Base-by-base conservation (phyloP, 768 basidiomycete species). In the Russula emetica region DNA sequence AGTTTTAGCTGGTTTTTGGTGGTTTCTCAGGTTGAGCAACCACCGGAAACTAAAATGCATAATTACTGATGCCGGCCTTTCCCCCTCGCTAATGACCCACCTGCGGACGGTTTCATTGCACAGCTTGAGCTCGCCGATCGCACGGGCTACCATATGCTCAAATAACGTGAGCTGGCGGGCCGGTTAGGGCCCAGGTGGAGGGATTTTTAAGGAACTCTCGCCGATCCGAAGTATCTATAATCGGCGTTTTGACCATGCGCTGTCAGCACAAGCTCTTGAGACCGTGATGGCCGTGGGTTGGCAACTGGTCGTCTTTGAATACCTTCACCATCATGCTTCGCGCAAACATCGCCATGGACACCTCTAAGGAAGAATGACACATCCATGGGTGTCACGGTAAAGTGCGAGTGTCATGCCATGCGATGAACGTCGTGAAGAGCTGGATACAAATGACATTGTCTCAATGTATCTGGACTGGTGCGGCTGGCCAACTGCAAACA, bases 191-290 rank as follows among this genome's bases (percentile, higher is more conserved):
- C 14, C 14, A 63, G 34, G 8, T 63, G 38, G 62, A 66, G 26
- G 58, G 14, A 49, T n/a, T 63, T 58, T 47, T 49, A 60, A 38
- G 66, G 52, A 18, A 13, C 49, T 5, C 58, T 63, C 45, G 53
- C 59, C 47, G 32, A 60, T 42, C 45, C 38, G 63, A 63, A 56
- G 53, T 32, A 28, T 53, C 73, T 32, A 73, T 67, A 38, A 52
- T 67, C 60, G 50, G 58, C 66, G 67, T 69, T 45, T 60, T 66
- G 51, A 18, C 58, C 10, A 63, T 55, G 51, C 60, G 44, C 68
- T 71, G 70, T 69, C 36, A 71, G 13, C 53, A 56, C 26, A 32
- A 24, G 36, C 24, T 54, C 45, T 47, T 16, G 22, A 24, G 22
- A 49, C 47, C 5, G 22, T 24, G 20, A 49, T 14, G 24, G 24